Conservation (phyloP, 306 rosid species). For the Trichosanthes truncata region DNA sequence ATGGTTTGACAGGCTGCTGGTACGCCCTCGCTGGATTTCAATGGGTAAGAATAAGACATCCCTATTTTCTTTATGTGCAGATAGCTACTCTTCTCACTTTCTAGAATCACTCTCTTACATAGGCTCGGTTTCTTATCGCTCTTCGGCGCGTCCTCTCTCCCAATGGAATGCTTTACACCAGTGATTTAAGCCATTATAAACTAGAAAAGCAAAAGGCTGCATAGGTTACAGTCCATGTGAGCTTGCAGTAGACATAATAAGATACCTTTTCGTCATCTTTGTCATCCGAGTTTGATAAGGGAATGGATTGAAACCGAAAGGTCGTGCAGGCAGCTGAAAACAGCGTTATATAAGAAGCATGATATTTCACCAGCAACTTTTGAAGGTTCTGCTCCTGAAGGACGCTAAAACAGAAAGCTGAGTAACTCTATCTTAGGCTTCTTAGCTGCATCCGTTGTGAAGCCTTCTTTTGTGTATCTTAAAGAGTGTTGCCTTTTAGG, state of each 20-base stretch:
- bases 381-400: background rate
- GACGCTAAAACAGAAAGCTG: background rate
- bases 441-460: background rate
- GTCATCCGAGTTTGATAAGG: background rate
- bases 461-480: background rate
- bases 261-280: background rate
- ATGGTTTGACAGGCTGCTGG: conserved; percentile 77
- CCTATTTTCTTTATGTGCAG: background rate
- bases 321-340: background rate
- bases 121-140: conserved; percentile 25
- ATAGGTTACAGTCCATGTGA: conserved; percentile 13
- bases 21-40: conserved; percentile 59
- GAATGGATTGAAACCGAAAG: background rate
- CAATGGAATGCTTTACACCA: conserved; percentile 22
- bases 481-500: background rate
- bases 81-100: background rate
- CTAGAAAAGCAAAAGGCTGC: conserved; percentile 16
- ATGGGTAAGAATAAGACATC: conserved; percentile 53
- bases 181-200: conserved; percentile 6
- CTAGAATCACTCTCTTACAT: background rate
- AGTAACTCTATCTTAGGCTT: background rate
- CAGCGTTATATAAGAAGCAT: background rate
- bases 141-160: conserved; percentile 21
- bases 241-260: background rate
- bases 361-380: background rate